Evolutionary conservation across 192 early-diverging fungal genomes (phyloP).

Genomic region (Dissophora ornata): DNA sequence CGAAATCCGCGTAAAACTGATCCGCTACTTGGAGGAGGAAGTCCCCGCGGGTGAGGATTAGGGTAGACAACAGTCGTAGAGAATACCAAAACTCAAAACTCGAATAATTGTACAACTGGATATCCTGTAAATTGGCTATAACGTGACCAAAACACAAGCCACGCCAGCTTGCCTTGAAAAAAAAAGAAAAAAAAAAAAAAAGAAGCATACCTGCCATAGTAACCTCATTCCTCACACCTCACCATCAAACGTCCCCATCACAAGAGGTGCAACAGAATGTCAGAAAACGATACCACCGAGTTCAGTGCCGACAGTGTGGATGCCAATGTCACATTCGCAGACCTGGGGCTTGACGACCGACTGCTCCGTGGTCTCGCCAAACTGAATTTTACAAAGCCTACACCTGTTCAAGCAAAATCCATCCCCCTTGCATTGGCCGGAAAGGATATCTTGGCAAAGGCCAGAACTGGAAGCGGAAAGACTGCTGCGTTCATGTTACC

Average conservation of each 20-base stretch:
- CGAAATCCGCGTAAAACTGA: constrained; percentile 91
- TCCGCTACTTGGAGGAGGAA: constrained; percentile 94
- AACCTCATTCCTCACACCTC: neutral
- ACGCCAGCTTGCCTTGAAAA: neutral
- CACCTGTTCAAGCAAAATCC: constrained; percentile 87
- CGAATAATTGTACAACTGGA: too few species aligned
- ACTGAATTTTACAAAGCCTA: constrained; percentile 86
- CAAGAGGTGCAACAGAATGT: constrained; percentile 10
- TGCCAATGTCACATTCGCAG: constrained; percentile 42
- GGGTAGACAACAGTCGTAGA: neutral
- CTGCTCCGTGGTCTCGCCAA: constrained; percentile 88
- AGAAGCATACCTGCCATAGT: too few species aligned
- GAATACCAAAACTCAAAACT: too few species aligned
- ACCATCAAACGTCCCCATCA: neutral
- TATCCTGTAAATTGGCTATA: too few species aligned
- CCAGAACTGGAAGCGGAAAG: constrained; percentile 96
- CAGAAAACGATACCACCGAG: constrained; percentile 45
- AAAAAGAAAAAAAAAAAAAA: constrained; percentile 6
- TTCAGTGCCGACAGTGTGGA: constrained; percentile 43
- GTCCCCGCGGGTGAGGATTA: constrained; percentile 92
- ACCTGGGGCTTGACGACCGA: constrained; percentile 79
- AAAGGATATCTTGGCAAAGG: constrained; percentile 93
- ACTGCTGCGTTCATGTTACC: constrained; percentile 96
- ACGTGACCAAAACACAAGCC: constrained; percentile 31
- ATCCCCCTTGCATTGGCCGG: constrained; percentile 93